A percentile compares a stretch with the other conserved stretches of the same genome.
These are phyloP conservation scores for Schrenkiella parvula DNA, from an alignment of 345 rosid species.

Conservation along the genomic window DNA sequence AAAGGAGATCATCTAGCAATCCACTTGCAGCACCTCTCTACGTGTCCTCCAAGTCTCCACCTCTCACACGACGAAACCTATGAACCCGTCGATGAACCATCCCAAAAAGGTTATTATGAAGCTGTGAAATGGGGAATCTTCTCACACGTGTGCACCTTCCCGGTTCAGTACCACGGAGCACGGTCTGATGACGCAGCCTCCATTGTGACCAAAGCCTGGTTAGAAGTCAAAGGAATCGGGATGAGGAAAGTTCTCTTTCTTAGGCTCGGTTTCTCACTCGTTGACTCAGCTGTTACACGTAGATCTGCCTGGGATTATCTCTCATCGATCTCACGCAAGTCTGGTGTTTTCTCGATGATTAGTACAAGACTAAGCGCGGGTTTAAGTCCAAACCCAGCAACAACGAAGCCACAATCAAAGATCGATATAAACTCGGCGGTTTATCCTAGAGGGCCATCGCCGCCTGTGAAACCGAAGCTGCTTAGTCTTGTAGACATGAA, in stretches of 20 bases:
- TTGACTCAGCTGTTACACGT: conserved; percentile 61
- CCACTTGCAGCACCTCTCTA: conserved; percentile 86
- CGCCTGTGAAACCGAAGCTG: conserved; percentile 56
- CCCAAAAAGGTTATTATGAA: conserved; percentile 61
- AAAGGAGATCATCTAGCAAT: conserved; percentile 80
- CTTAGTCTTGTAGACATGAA: conserved; percentile 78
- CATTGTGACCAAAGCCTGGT: conserved; percentile 87
- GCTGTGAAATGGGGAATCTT: conserved; percentile 91
- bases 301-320: conserved; percentile 84
- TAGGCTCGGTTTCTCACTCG: conserved; percentile 80
- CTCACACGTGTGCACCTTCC: conserved; percentile 89
- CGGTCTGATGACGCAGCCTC: conserved; percentile 63
- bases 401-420: conserved; percentile 46
- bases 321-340: conserved; percentile 56
- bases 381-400: conserved; percentile 41
- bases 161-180: conserved; percentile 62
- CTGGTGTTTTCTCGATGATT: conserved; percentile 73
- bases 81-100: conserved; percentile 46
- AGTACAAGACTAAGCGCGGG: conserved; percentile 62
- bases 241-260: conserved; percentile 85
- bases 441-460: conserved; percentile 68
- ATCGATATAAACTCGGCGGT: conserved; percentile 83
- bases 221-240: conserved; percentile 79
- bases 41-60: conserved; percentile 55
- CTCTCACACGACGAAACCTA: conserved; percentile 56